phyloP scores from a whole-genome alignment of 23 red algal species.

The Gracilaria domingensis region DNA sequence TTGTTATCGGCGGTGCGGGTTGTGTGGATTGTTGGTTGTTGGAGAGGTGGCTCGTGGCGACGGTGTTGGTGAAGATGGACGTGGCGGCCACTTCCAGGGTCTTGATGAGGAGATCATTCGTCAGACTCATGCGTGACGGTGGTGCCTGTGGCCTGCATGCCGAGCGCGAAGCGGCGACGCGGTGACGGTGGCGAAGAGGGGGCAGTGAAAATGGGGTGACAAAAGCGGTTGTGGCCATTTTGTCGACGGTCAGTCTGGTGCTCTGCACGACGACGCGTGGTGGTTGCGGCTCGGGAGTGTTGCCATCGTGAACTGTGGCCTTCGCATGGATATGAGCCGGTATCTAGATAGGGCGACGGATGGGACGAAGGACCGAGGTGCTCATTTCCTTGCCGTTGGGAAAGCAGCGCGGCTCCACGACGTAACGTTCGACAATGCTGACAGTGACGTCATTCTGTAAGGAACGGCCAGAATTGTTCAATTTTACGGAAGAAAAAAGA shows the following conservation, averaged over 20 bases:
- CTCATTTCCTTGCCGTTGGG: no score
- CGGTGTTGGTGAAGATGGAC: slow-evolving; percentile 28
- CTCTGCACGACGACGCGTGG: no score
- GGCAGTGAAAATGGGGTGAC: neutral
- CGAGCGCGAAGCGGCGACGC: neutral
- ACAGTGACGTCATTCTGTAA: no score
- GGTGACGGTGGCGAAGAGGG: neutral
- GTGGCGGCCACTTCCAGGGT: slow-evolving; percentile 53
- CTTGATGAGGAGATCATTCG: slow-evolving; percentile 54
- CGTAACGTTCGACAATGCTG: no score
- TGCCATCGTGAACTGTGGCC: no score
- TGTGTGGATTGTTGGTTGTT: neutral
- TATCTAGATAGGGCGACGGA: no score
- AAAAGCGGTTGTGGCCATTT: neutral
- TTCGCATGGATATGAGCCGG: no score
- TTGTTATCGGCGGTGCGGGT: neutral
- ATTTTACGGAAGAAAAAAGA: neutral
- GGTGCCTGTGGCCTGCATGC: neutral
- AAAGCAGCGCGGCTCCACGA: no score
- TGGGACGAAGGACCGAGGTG: no score
- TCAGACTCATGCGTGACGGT: slow-evolving; percentile 25
- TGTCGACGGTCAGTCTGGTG: neutral
- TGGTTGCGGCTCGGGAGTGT: no score
- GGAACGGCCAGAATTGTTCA: no score
- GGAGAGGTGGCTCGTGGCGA: neutral